phyloP scores from a whole-genome alignment of 805 yeast genomes.

The Sugiyamaella americana region DNA sequence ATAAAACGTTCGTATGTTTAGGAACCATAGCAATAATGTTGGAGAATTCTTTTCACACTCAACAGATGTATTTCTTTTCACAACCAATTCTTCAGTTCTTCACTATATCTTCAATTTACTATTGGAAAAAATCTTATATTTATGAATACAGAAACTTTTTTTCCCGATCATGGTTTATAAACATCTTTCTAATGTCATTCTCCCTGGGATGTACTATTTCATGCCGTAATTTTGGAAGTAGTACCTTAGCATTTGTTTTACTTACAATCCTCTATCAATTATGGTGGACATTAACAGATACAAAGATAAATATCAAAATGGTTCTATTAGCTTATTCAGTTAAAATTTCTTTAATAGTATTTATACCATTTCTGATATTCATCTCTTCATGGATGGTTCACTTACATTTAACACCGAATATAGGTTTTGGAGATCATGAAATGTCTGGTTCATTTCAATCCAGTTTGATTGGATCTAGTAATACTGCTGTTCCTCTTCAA shows the following conservation, averaged over 20 bases:
- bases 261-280: slow-evolving; percentile 36
- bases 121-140: slow-evolving; percentile 35
- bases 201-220: slow-evolving; percentile 42
- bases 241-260: slow-evolving; percentile 48
- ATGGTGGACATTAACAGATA: slow-evolving; percentile 58
- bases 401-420: slow-evolving; percentile 28
- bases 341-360: slow-evolving; percentile 13
- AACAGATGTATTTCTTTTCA: slow-evolving; percentile 35
- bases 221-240: slow-evolving; percentile 50
- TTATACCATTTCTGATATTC: slow-evolving; percentile 35
- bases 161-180: slow-evolving; percentile 38
- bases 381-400: slow-evolving; percentile 43
- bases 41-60: slow-evolving; percentile 48
- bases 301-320: slow-evolving; percentile 33
- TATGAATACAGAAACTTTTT: slow-evolving; percentile 34
- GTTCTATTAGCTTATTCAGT: slow-evolving; percentile 32
- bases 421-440: background rate
- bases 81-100: slow-evolving; percentile 28
- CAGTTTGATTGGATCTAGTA: slow-evolving; percentile 31
- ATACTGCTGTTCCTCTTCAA: slow-evolving; percentile 32
- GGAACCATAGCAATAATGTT: slow-evolving; percentile 41
- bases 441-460: slow-evolving; percentile 54
- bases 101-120: slow-evolving; percentile 34
- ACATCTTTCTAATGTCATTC: slow-evolving; percentile 34
- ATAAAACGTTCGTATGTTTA: slow-evolving; percentile 37